Evolutionary conservation across 1,284 basidiomycete species (phyloP), one percentile per base, ranked within the genome.

Genomic region (Cryptococcus sp.): DNA sequence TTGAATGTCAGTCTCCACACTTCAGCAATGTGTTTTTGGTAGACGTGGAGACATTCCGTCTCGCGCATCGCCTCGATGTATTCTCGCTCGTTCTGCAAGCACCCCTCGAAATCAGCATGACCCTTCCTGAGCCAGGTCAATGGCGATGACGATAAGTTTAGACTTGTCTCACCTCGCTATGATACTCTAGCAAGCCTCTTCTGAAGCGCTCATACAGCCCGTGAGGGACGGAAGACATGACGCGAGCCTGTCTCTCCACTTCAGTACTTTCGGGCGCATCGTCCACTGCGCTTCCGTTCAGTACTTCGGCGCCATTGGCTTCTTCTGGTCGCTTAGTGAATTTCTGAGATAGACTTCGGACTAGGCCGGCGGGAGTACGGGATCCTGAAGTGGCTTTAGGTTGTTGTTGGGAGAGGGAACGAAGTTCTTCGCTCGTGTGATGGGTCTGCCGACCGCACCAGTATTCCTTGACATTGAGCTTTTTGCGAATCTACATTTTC

Each of bases 1-100:
- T 69, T 67, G 57, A 73, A 78, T 0, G 75, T 76, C 55, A 76
- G 54, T 15, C 73, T 59, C 77, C 77, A 78, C 16, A 78, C 69
- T 63, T 78, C 75, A 0, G 77, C 77, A 6, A 74, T 66, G 40
- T 73, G 70, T 16, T 68, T 67, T 48, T 68, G 57, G 44, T 72
- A 70, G 11, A 76, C 69, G 26, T 76, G 64, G n/a, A 78, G 60
- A 46, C 73, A 70, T 48, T 71, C 65, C 20, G 70, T 70, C 46
- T 78, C 77, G 16, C 70, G 61, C 43, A 64, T 69, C 15, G 73
- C 58, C 55, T 76, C 74, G 50, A 78, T 77, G 57, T 78, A 78
- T 54, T 73, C 70, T 37, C 57, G 50, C 61, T 73, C 69, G 53
- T 72, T 65, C 65, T 68, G 46, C n/a, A 38, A 38, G 8, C 13